phyloP scores from a whole-genome alignment of 176 grass and related monocot species.

The Carex parvula region DNA sequence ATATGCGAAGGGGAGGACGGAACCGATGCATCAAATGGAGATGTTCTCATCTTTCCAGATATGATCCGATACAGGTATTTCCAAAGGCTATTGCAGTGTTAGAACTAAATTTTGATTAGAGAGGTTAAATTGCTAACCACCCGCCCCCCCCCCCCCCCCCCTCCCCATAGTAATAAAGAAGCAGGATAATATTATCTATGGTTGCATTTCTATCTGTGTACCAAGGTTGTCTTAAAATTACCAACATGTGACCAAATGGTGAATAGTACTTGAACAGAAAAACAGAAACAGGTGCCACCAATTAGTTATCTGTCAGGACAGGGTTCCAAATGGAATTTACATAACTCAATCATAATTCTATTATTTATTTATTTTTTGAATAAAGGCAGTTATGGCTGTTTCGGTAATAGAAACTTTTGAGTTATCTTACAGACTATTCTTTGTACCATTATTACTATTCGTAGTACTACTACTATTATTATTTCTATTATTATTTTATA shows the following conservation, averaged over 20 bases:
- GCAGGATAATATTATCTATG: not conserved
- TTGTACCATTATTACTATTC: too few relatives aligned
- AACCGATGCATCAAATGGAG: conserved; percentile 87
- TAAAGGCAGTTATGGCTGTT: too few relatives aligned
- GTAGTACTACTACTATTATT: too few relatives aligned
- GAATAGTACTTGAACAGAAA: not conserved
- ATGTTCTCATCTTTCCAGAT: conserved; percentile 96
- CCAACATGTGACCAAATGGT: not conserved
- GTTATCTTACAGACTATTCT: too few relatives aligned
- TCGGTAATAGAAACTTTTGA: too few relatives aligned
- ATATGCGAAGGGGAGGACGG: conserved; percentile 96
- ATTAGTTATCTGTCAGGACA: not conserved
- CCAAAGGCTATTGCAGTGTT: not conserved
- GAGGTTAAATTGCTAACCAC: not conserved
- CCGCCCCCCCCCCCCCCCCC: too few relatives aligned
- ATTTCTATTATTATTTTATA: too few relatives aligned
- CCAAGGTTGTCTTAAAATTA: not conserved
- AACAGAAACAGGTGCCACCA: not conserved
- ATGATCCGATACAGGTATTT: conserved; percentile 97
- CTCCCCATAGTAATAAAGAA: not conserved
- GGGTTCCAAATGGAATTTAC: not conserved
- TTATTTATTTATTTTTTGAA: not conserved
- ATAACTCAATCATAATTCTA: not conserved
- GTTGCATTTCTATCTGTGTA: not conserved
- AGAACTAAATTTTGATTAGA: not conserved